These are phyloP conservation scores for Sclerotinia trifoliorum DNA, from an alignment of 2,329 filamentous ascomycete genomes.

Conservation along the genomic window DNA sequence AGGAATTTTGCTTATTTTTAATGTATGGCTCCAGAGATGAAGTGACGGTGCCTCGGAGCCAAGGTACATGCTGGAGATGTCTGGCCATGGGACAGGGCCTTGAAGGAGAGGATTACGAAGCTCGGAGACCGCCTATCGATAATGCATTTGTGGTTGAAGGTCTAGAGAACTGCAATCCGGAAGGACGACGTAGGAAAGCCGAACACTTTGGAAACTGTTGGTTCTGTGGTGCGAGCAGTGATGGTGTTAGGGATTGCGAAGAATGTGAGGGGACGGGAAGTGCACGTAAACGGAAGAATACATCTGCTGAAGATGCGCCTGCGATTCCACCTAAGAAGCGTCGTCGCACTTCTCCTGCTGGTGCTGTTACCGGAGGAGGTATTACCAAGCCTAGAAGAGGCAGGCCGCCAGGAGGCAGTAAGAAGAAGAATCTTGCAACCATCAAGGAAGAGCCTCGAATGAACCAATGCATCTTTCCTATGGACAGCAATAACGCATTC, in stretches of 20 bases:
- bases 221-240: slow-evolving; percentile 26
- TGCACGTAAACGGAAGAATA: slow-evolving; percentile 1
- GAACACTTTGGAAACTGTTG: slow-evolving; percentile 14
- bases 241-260: slow-evolving; percentile 4
- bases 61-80: slow-evolving; percentile 36
- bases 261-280: neutral
- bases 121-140: slow-evolving; percentile 33
- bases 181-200: slow-evolving; percentile 24
- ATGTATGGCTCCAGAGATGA: slow-evolving; percentile 23
- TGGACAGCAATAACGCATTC: neutral
- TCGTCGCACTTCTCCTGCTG: neutral
- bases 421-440: slow-evolving; percentile 5
- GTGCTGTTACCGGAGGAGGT: neutral
- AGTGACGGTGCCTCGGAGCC: slow-evolving; percentile 10
- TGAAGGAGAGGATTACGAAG: slow-evolving; percentile 24
- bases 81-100: slow-evolving; percentile 21
- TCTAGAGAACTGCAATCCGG: slow-evolving; percentile 26
- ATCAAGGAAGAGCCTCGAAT: slow-evolving; percentile 1
- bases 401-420: slow-evolving; percentile 4
- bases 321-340: slow-evolving; percentile 3
- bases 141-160: slow-evolving; percentile 30
- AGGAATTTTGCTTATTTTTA: slow-evolving; percentile 31
- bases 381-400: slow-evolving; percentile 14
- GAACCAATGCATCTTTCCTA: neutral
- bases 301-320: neutral